Base-by-base conservation (phyloP, 2,329 filamentous ascomycete species). In the Periglandula ipomoeae region DNA sequence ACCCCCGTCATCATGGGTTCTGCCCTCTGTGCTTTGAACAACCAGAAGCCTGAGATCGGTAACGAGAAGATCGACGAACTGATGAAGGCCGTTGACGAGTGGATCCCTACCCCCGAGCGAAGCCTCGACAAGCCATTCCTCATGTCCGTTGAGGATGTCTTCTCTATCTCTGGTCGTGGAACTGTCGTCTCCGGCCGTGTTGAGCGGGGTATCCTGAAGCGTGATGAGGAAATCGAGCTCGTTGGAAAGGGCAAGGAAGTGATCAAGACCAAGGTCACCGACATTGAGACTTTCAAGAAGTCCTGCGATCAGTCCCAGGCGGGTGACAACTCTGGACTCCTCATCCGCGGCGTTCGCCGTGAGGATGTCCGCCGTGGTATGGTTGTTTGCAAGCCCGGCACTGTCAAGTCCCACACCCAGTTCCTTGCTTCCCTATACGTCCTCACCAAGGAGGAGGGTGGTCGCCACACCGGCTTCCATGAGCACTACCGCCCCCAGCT, bases 261-360 rank as follows among this genome's bases (percentile, higher is more conserved):
- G 58, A 87, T 97, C 78, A 96, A 94, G 83, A 97, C 93, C 70
- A 97, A 96, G 79, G 91, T 98, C 57, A 98, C 93, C 64, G 94
- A 98, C 65, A 97, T 98, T 59, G 93, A 98, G 78, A 98, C 91
- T 57, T 98, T 98, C 81, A 96, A 97, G 81, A 98, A 98, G 82
- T 94, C 89, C 44, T 97, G 93, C 71, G 90, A 96, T 51, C 89
- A 95, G 73, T 95, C 91, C 51, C 82, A 87, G 61, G 93, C 93
- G 53, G 93, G 93, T 70, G 93, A 98, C 73, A 98, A 97, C 83
- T 96, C 93, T 23, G 93, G 93, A 65, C 86, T 98, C 34, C 82
- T 98, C 48, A 85, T 98, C 70, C 89, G 93, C 73, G 91, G 93
- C 78, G 73, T 98, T 65, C 90, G 89, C 73, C 89, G 93, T 64